Evolutionary conservation across 179 eudicot species (phyloP), one percentile per base, ranked within the genome.

Genomic region (Gypsophila paniculata): DNA sequence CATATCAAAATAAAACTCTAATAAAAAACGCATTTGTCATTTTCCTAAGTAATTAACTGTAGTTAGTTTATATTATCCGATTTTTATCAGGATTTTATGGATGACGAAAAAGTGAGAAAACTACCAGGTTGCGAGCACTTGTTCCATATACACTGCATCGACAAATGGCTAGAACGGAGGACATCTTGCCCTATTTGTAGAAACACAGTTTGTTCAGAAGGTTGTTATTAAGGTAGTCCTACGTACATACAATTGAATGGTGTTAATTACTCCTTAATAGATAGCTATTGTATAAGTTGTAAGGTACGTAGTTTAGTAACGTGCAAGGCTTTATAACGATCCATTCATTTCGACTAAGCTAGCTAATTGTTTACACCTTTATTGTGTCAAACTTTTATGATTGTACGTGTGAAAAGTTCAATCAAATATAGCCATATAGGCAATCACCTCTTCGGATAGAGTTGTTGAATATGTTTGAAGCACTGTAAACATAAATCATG

Each of bases 121-220:
- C 66, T 91, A 48, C 85, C 87, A 8, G 76, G 70, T 1, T 91
- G 97, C 48, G 72, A 80, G 60, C 96, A 91, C 85, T 73, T 76
- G 59, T 91, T 86, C 73, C 97, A 91, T 76, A 11, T 54, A 69
- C 44, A 65, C 0, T 90, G 97, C 75, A 85, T 90, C 67, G 91
- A 91, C 61, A 82, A 82, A 82, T 91, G 97, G 97, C 84, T 91
- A 65, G 76, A 18, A 21, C 75, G 80, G 64, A 77, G 81, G 69
- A 87, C 82, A 25, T 84, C 88, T 23, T 90, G 97, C 70, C 96
- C 97, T 55, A 64, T 85, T 65, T 91, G 97, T 62, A 82, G 96
- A 84, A 75, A 57, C 0, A 74, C 32, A 26, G 44, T 80, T 29
- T 71, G 69, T 63, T 78, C 42, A 12, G 69, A 44, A 52, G 65